Conservation (phyloP, 805 yeast species). For the Suhomyces sp. region DNA sequence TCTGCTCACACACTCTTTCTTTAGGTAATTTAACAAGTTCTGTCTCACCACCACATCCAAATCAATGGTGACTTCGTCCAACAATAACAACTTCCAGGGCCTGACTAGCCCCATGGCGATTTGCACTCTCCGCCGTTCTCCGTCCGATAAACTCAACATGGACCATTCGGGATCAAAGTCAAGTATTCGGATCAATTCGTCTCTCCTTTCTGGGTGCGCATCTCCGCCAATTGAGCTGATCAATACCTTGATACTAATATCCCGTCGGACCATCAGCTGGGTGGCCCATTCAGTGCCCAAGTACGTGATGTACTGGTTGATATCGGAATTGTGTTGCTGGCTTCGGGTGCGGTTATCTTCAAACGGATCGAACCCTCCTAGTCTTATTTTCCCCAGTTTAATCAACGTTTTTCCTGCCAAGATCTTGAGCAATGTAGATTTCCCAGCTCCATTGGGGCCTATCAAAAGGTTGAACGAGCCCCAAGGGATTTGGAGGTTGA, state of each 20-base stretch:
- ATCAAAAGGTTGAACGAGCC: constrained; percentile 73
- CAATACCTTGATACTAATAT: constrained; percentile 79
- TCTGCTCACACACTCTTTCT: constrained; percentile 67
- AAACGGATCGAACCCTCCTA: constrained; percentile 91
- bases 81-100: constrained; percentile 84
- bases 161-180: constrained; percentile 90
- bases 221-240: constrained; percentile 77
- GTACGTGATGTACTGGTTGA: constrained; percentile 61
- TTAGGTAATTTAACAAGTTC: constrained; percentile 65
- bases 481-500: constrained; percentile 61
- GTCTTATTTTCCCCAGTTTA: constrained; percentile 59
- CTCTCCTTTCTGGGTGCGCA: constrained; percentile 67
- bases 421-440: constrained; percentile 79
- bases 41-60: constrained; percentile 88
- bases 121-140: constrained; percentile 93
- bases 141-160: constrained; percentile 90
- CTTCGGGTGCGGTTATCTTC: constrained; percentile 50
- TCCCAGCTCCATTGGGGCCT: constrained; percentile 98
- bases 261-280: constrained; percentile 85
- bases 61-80: constrained; percentile 97
- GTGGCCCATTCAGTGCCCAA: constrained; percentile 98
- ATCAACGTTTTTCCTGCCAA: constrained; percentile 91
- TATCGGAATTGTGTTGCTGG: constrained; percentile 39
- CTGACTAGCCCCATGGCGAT: constrained; percentile 86
- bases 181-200: constrained; percentile 66